Evolutionary conservation across 2,329 filamentous ascomycete species (phyloP), one percentile per base, ranked within the genome.

Genomic region (Penicillium griseofulvum): DNA sequence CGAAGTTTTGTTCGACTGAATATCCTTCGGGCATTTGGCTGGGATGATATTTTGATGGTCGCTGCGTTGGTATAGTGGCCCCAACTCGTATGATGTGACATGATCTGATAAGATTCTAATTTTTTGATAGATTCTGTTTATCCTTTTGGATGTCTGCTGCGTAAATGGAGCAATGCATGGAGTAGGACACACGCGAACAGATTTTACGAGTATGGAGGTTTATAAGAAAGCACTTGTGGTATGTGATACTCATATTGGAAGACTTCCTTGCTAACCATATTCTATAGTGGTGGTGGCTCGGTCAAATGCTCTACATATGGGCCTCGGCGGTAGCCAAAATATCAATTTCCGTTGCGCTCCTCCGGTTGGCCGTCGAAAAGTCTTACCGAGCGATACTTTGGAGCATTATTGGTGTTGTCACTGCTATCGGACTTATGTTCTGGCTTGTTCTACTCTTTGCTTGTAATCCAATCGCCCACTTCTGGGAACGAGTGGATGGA

Each of bases 361-460:
- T 81, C 2, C 74, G 79, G 28, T 67, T 83, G 11, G 74, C 78
- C 0, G 63, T 76, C 6, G 67, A 72, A 36, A 68, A 63, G 29
- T 59, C 68, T 12, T 79, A 83, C 41, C 68, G 75, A 22, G 70
- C 70, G 60, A 74, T 76, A 52, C 76, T 81, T 37, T 74, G 74
- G 42, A 50, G 67, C 12, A 67, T 79, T 9, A 77, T 81, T 61
- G 59, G 63, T 14, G 61, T 73, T 6, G 72, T 75, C 5, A 66
- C 73, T 4, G 45, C 76, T 6, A 75, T 79, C 46, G 76, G 78
- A 2, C 54, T 72, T 4, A 65, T 74, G 37, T 81, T 79, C 55
- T 74, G 79, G 56, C 75, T 81, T 54, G 55, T 81, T 5, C 64
- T 79, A 4, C 63, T 78, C 17, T 76, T 81, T 47, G 78, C 82